phyloP scores from a whole-genome alignment of 2,329 filamentous ascomycete species.

The Diaporthe capsici region DNA sequence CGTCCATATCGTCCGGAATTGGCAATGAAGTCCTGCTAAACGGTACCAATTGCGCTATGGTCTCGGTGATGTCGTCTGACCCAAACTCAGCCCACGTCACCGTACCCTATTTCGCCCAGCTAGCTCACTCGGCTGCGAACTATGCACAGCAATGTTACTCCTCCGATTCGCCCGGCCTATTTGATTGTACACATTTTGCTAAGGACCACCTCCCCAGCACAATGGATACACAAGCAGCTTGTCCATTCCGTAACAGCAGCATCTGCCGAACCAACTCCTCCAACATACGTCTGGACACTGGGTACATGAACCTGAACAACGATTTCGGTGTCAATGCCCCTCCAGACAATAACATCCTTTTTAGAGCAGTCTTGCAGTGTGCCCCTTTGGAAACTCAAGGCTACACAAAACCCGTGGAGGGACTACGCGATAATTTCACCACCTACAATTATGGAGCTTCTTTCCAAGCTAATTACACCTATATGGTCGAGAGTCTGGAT shows the following conservation, averaged over 20 bases:
- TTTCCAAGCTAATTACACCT: background rate
- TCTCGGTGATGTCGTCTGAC: too few relatives aligned
- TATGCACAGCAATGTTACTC: conserved; percentile 41
- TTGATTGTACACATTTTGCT: conserved; percentile 22
- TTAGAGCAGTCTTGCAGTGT: conserved; percentile 16
- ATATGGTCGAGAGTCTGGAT: background rate
- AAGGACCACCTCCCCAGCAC: background rate
- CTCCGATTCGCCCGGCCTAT: conserved; percentile 33
- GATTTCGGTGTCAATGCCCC: conserved; percentile 45
- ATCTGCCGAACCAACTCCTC: conserved; percentile 36
- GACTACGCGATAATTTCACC: conserved; percentile 14
- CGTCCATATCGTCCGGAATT: conserved; percentile 13
- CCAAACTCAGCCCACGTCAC: too few relatives aligned
- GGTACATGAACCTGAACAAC: conserved; percentile 41
- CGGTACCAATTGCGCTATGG: background rate
- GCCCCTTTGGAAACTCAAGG: conserved; percentile 29
- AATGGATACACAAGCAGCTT: conserved; percentile 34
- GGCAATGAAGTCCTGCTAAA: conserved; percentile 38
- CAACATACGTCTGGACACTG: conserved; percentile 41
- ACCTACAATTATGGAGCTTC: conserved; percentile 29
- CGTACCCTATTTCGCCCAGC: background rate
- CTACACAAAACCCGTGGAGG: background rate
- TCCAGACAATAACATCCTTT: conserved; percentile 39
- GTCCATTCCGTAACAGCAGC: conserved; percentile 40
- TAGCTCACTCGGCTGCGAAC: background rate